A percentile compares a stretch with the other conserved stretches of the same genome.
Conservation (phyloP, 805 yeast species). For the Hermanozyma aechmeae region DNA sequence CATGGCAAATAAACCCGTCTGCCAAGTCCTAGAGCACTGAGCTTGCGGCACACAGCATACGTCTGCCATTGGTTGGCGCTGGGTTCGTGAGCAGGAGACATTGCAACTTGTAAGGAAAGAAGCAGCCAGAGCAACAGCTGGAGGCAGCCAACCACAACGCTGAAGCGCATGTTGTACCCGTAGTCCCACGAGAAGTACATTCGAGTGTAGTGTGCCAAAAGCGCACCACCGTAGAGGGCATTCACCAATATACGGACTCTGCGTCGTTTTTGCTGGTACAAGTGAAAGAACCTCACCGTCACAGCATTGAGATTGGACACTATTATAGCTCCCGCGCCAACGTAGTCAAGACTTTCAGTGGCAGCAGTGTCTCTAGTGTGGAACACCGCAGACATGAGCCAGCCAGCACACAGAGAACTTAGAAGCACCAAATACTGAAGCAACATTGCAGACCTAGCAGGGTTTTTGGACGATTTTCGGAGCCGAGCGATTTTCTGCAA, state of each 20-base stretch:
- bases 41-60: no score
- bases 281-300: constrained; percentile 19
- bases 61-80: no score
- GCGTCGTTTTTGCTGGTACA: constrained; percentile 10
- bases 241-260: constrained; percentile 11
- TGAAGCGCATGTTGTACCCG: constrained; percentile 24
- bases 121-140: constrained; percentile 24
- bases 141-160: constrained; percentile 20
- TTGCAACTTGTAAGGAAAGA: constrained; percentile 24
- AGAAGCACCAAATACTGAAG: constrained; percentile 21
- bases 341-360: constrained; percentile 33
- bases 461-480: constrained; percentile 11
- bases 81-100: constrained; percentile 24
- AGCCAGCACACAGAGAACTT: constrained; percentile 21
- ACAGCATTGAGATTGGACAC: constrained; percentile 27
- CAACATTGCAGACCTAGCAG: constrained; percentile 15
- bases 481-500: constrained; percentile 18
- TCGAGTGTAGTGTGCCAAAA: constrained; percentile 18
- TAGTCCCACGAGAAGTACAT: constrained; percentile 30
- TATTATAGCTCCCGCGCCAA: constrained; percentile 31
- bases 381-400: constrained; percentile 28
- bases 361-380: constrained; percentile 27
- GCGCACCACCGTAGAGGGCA: constrained; percentile 8
- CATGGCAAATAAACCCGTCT: no score
- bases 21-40: no score